Percentiles rank a stretch among this genome's conserved stretches.
Evolutionary conservation across 805 yeast species (phyloP).

Genomic region (Kockiozyma suomiensis): DNA sequence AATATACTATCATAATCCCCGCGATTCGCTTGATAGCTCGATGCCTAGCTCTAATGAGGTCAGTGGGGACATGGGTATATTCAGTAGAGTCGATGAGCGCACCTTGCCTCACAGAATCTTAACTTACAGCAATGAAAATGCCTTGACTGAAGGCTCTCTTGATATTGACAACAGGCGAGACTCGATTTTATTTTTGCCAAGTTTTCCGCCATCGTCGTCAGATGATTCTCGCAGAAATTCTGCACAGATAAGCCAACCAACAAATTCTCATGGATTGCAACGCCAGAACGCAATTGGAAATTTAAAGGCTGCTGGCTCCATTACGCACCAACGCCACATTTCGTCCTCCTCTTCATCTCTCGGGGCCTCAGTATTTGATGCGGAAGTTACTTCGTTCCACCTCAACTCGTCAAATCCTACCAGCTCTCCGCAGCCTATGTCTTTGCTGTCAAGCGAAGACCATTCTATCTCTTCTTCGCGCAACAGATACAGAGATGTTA

Average conservation of each 20-base stretch:
- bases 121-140: too few species aligned
- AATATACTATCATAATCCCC: neutral
- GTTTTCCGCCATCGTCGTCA: too few species aligned
- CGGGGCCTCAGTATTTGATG: neutral
- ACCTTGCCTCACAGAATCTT: too few species aligned
- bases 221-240: too few species aligned
- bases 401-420: constrained; percentile 2
- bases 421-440: neutral
- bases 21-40: too few species aligned
- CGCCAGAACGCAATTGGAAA: constrained; percentile 6
- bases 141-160: too few species aligned
- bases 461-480: neutral
- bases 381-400: constrained; percentile 1
- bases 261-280: constrained; percentile 3
- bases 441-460: neutral
- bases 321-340: neutral
- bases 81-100: neutral
- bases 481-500: neutral
- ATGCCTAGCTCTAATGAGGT: too few species aligned
- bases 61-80: too few species aligned
- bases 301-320: neutral
- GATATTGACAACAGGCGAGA: too few species aligned
- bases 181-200: too few species aligned
- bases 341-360: constrained; percentile 11
- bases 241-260: neutral